Conservation (phyloP, 768 basidiomycete genomes). For the Tricholoma sp. region DNA sequence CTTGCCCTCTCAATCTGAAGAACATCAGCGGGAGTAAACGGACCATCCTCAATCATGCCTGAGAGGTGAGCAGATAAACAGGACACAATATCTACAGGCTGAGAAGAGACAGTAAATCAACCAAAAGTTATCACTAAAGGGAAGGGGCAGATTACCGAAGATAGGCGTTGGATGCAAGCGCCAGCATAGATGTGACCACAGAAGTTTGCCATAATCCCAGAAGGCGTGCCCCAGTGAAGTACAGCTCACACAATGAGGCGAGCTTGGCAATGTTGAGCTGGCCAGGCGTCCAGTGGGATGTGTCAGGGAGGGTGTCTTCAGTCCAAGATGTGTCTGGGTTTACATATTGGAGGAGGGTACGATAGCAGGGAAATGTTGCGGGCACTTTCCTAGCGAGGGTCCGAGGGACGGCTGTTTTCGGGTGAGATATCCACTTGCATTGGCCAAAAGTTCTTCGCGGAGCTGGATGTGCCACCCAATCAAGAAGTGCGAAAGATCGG, state of each 20-base stretch:
- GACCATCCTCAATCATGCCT: background rate
- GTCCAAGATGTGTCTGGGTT: background rate
- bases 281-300: background rate
- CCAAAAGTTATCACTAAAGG: background rate
- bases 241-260: background rate
- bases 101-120: background rate
- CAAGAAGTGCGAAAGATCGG: background rate
- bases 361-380: background rate
- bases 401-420: background rate
- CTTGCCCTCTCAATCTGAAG: background rate
- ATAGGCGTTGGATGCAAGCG: background rate
- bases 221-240: background rate
- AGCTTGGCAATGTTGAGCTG: background rate
- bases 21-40: background rate
- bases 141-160: background rate
- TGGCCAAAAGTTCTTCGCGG: background rate
- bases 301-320: background rate
- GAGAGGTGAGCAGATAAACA: background rate
- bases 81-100: too few relatives aligned
- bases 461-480: background rate
- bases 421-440: background rate
- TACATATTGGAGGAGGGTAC: background rate
- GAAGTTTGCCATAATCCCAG: background rate
- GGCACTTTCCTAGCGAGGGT: background rate
- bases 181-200: background rate